Base-by-base conservation (phyloP, 805 yeast species). In the Starmerella scarabaei region DNA sequence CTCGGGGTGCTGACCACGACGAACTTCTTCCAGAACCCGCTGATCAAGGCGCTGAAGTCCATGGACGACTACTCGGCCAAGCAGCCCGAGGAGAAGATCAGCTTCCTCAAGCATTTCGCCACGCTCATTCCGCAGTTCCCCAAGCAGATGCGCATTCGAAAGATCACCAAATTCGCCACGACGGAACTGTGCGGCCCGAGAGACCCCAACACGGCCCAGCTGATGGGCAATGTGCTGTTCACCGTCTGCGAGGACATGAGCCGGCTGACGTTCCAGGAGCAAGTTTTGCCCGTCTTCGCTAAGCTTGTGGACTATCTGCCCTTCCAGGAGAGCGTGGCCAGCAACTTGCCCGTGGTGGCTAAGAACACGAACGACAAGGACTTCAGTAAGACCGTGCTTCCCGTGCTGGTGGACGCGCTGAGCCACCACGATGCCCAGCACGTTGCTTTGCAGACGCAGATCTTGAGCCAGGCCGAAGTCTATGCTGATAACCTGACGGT, bases 41-140 rank as follows among this genome's bases (percentile, higher is more conserved):
- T 85, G 36, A 74, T 88, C 37, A 78, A 80, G 53, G 77, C 93
- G 3, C 68, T 88, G 64, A 74, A 78, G 57, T 77, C 80, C 50
- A 59, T 88, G 33, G 96, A 88, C 54, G 91, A 81, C 41, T 76
- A 82, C 45, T 73, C 85, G 8, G 80, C 94, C 0, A 78, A 80
- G 50, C 62, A 77, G 2, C 63, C 66, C 5, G 68, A 68, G 15
- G 96, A 88, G 42, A 79, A 78, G 51, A 57, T 71, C 19, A 64
- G 73, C 1, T 84, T 84, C 54, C 65, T 86, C 48, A 69, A 70
- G 39, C 84, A 84, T 1, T 64, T 88, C 38, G 58, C 71, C 18
- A 60, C 61, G 4, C 61, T 74, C 17, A 54, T 77, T 20, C 65
- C 68, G 5, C 67, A 72, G 49, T 80, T 78, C 52, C 85, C 88